A percentile compares a stretch with the other conserved stretches of the same genome.
These are phyloP conservation scores for Candida anglica DNA, from an alignment of 805 yeast species.

Conservation along the genomic window DNA sequence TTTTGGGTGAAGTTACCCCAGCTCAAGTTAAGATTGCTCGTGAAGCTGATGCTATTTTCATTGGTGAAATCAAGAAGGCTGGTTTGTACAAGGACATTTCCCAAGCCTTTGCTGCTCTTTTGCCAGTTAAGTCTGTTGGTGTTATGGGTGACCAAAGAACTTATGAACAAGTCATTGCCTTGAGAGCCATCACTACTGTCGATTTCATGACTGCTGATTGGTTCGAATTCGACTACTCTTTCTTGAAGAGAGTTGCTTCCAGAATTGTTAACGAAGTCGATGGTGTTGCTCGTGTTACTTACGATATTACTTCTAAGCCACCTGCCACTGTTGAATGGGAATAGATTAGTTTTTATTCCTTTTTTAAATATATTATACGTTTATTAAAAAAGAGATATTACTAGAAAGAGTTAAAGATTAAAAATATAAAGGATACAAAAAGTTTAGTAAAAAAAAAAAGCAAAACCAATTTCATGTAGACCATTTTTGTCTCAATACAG, in stretches of 20 bases:
- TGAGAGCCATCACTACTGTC: conserved; percentile 95
- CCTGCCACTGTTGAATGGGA: conserved; percentile 99
- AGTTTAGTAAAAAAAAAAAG: not conserved
- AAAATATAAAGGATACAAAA: not conserved
- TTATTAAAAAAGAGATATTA: too few species aligned
- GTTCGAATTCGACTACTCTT: conserved; percentile 88
- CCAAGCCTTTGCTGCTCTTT: conserved; percentile 95
- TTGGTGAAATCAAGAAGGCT: conserved; percentile 90
- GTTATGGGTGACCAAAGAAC: conserved; percentile 99
- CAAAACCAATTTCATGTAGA: conserved; percentile 1
- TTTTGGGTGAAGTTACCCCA: conserved; percentile 92
- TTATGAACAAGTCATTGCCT: conserved; percentile 97
- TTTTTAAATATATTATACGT: not conserved
- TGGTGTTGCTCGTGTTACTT: conserved; percentile 98
- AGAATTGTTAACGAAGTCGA: conserved; percentile 98
- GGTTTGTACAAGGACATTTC: conserved; percentile 91
- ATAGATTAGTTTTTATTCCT: conserved; percentile 31
- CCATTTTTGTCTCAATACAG: conserved; percentile 43
- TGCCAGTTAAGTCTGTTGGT: conserved; percentile 98
- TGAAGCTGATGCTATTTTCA: conserved; percentile 93
- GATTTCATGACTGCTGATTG: conserved; percentile 99
- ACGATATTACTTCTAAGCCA: conserved; percentile 98
- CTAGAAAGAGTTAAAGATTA: not conserved
- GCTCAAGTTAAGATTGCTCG: conserved; percentile 94
- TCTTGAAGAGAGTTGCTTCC: conserved; percentile 88